Conservation (phyloP, 768 basidiomycete genomes). For the Auriscalpium orientale region DNA sequence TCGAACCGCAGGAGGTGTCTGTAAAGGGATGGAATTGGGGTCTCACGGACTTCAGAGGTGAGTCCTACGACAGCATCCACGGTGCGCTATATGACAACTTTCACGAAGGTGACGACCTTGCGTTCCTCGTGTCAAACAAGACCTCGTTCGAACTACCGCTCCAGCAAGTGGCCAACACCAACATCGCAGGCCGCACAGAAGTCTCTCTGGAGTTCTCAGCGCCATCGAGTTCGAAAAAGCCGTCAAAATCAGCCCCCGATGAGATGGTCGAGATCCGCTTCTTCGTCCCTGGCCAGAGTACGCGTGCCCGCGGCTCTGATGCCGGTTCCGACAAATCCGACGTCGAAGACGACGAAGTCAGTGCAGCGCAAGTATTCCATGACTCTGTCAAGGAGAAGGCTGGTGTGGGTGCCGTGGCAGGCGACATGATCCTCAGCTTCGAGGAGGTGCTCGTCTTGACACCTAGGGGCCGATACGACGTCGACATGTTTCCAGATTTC, state of each 20-base stretch:
- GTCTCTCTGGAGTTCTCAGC: slow-evolving; percentile 94
- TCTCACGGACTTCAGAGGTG: no score
- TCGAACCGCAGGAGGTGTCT: no score
- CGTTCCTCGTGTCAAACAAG: slow-evolving; percentile 83
- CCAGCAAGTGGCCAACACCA: slow-evolving; percentile 85
- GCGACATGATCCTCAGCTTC: slow-evolving; percentile 89
- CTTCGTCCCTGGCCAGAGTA: slow-evolving; percentile 80
- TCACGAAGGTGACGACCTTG: slow-evolving; percentile 74
- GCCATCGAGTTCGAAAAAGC: slow-evolving; percentile 40
- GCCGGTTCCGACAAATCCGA: slow-evolving; percentile 69
- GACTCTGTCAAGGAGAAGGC: slow-evolving; percentile 95
- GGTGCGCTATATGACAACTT: slow-evolving; percentile 1
- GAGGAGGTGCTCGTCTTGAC: slow-evolving; percentile 93
- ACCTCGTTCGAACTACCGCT: slow-evolving; percentile 88
- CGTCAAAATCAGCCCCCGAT: slow-evolving; percentile 43
- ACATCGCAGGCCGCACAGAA: slow-evolving; percentile 94
- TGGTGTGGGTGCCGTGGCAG: slow-evolving; percentile 84
- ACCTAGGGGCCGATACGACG: slow-evolving; percentile 93
- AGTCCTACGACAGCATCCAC: background rate
- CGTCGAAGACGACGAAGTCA: slow-evolving; percentile 70
- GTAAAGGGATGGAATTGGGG: no score
- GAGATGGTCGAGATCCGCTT: slow-evolving; percentile 96
- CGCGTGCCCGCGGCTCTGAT: slow-evolving; percentile 52
- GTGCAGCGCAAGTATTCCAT: slow-evolving; percentile 94
- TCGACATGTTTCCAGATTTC: slow-evolving; percentile 97